Base-by-base conservation (phyloP, 306 rosid species). In the Malus domestica region DNA sequence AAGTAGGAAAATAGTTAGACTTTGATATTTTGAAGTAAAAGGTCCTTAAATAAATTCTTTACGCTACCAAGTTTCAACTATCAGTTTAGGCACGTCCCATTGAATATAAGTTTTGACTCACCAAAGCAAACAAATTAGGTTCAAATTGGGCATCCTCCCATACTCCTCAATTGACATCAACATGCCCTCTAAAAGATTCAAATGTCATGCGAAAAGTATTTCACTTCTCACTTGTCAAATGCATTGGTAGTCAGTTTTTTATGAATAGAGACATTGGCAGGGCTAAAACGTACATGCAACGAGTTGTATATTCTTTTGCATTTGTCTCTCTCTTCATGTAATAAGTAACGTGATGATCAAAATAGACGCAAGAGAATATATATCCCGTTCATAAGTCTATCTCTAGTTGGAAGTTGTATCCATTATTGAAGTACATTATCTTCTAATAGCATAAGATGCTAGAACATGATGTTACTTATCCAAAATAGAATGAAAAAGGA, bases 401-500 rank as follows among this genome's bases (percentile, higher is more conserved):
- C 25, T 25, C 25, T 25, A 25, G 25, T 25, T 40, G 58, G 77
- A 40, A 73, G 57, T 73, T 40, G 18, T 5, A 38, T 25, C 59
- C 77, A 73, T 73, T 29, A 25, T 58, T 23, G 27, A 16, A 38
- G 32, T 23, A 22, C 67, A 58, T 40, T 42, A 58, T 58, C 42
- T 73, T 8, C 35, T 32, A 35, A 35, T 57, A 57, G 77, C 22
- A 73, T 73, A 57, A 72, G 76, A 72, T 72, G 66, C 76, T 65
- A 27, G 2, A n/a, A 45, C 55, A 45, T 25, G 38, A 68, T 27
- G 38, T 61, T 13, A 14, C 66, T 35, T 32, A 7, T 32, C 49
- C 49, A 33, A 19, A 63, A 63, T 63, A 63, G 68, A 30, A 32
- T 9, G 68, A 63, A 25, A 23, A 18, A 9, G 16, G 42, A 63